These are phyloP conservation scores for Camellia oleifera DNA, from an alignment of 179 eudicot species.

Conservation along the genomic window DNA sequence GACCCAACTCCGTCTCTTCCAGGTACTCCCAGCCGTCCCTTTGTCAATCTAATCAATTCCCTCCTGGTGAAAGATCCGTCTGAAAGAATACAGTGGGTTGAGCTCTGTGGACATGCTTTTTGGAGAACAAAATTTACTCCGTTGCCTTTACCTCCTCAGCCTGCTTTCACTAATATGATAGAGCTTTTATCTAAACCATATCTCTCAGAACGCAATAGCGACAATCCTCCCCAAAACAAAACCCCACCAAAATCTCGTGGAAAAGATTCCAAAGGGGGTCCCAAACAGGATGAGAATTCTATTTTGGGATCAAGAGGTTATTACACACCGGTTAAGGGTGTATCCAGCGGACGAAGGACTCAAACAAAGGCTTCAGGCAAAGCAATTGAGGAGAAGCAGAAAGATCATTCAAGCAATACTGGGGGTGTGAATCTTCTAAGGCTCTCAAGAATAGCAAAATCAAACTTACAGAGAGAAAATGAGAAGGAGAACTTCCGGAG, in stretches of 20 bases:
- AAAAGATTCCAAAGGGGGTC: constrained; percentile 50
- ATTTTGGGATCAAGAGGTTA: constrained; percentile 40
- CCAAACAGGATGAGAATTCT: constrained; percentile 62
- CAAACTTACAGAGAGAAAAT: constrained; percentile 84
- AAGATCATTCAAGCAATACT: constrained; percentile 46
- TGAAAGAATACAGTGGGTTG: constrained; percentile 90
- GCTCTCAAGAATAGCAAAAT: constrained; percentile 93
- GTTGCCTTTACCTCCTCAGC: constrained; percentile 72
- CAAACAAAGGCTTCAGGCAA: constrained; percentile 54
- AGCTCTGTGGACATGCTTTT: constrained; percentile 80
- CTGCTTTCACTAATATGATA: constrained; percentile 76
- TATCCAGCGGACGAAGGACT: constrained; percentile 51
- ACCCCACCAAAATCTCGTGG: constrained; percentile 60
- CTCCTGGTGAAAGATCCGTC: constrained; percentile 91
- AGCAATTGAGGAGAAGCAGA: constrained; percentile 53
- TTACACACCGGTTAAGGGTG: constrained; percentile 67
- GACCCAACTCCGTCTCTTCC: constrained; percentile 92
- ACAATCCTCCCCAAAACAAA: constrained; percentile 48
- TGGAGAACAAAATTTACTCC: constrained; percentile 59
- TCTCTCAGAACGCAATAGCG: constrained; percentile 68
- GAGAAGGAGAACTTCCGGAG: constrained; percentile 96
- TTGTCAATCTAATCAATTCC: constrained; percentile 78
- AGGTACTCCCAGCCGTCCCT: constrained; percentile 72
- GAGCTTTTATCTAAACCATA: constrained; percentile 50
- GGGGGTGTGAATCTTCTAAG: constrained; percentile 77